These are phyloP conservation scores for Coffea eugenioides DNA, from an alignment of 257 asterid genomes.

Conservation along the genomic window DNA sequence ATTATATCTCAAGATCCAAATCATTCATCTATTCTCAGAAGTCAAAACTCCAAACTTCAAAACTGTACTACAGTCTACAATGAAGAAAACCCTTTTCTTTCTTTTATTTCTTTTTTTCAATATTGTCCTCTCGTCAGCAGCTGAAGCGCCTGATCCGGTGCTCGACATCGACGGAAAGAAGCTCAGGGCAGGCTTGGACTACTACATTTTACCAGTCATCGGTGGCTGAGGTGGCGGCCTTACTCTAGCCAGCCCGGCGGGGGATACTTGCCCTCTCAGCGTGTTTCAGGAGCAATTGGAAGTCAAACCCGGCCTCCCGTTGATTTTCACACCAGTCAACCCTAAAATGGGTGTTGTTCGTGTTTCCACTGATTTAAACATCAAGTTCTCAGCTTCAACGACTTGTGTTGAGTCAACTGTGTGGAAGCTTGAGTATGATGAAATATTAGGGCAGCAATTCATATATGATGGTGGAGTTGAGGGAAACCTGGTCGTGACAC, in stretches of 20 bases:
- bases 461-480: not conserved
- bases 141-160: not conserved
- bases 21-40: too few relatives aligned
- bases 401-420: not conserved
- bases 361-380: conserved; percentile 7
- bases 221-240: not conserved
- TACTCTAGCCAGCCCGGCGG: not conserved
- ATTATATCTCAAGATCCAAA: not conserved
- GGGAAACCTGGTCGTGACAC: not conserved
- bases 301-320: not conserved
- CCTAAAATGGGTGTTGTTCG: not conserved
- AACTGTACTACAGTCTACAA: not conserved
- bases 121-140: not conserved
- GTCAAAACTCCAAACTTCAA: too few relatives aligned
- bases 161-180: not conserved
- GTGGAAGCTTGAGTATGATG: not conserved
- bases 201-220: conserved; percentile 1
- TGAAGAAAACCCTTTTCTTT: conserved; percentile 20
- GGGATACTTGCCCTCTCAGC: not conserved
- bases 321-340: not conserved
- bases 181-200: not conserved
- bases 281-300: conserved; percentile 4
- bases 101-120: not conserved
- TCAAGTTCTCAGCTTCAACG: not conserved
- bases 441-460: not conserved